These are phyloP conservation scores for Carex cristatella DNA, from an alignment of 176 grass and related monocot genomes.

Conservation along the genomic window DNA sequence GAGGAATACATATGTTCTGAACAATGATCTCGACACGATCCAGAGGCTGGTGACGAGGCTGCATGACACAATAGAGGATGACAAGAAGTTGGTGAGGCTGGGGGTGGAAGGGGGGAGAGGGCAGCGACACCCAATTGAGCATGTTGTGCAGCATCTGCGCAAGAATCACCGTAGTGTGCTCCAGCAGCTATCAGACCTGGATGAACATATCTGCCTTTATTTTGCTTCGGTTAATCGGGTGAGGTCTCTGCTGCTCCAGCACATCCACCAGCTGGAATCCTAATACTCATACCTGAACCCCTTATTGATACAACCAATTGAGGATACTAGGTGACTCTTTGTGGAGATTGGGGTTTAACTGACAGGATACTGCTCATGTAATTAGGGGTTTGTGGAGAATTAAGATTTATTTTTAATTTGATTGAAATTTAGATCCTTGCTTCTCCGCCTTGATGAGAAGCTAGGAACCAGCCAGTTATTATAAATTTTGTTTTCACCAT, in stretches of 20 bases:
- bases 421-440: not conserved
- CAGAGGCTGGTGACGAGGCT: constrained; percentile 69
- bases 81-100: constrained; percentile 63
- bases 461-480: not conserved
- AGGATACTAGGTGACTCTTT: not conserved
- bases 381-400: not conserved
- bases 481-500: not conserved
- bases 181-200: constrained; percentile 63
- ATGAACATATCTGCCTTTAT: constrained; percentile 90
- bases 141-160: constrained; percentile 62
- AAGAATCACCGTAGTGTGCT: constrained; percentile 68
- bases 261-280: constrained; percentile 31
- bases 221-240: constrained; percentile 71
- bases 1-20: constrained; percentile 70
- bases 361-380: not conserved
- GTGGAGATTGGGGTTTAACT: not conserved
- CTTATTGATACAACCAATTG: not conserved
- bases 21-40: constrained; percentile 75
- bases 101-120: constrained; percentile 61
- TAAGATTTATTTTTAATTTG: not conserved
- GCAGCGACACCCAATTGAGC: constrained; percentile 75
- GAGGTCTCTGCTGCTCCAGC: constrained; percentile 56
- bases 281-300: not conserved
- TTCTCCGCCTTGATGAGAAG: not conserved
- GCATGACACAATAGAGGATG: constrained; percentile 67